phyloP scores from a whole-genome alignment of 2,329 filamentous ascomycete genomes.

The Pyrenochaeta sp. region DNA sequence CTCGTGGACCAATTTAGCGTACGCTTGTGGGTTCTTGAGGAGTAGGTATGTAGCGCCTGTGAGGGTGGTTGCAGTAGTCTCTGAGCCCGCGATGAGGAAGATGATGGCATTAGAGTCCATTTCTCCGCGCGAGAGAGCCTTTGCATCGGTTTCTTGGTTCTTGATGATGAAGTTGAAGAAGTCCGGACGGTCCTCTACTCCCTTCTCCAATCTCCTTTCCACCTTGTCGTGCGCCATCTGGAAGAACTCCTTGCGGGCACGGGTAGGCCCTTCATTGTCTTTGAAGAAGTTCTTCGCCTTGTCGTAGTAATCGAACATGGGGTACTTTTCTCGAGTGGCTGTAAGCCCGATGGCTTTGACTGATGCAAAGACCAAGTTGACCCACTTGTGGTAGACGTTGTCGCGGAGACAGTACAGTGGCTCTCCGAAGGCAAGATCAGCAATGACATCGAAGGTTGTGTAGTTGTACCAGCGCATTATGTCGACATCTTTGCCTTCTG shows the following conservation, averaged over 20 bases:
- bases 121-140: conserved; percentile 36
- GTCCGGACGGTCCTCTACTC: conserved; percentile 25
- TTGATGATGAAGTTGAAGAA: conserved; percentile 39
- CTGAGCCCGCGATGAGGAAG: conserved; percentile 54
- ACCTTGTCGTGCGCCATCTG: conserved; percentile 25
- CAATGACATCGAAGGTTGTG: conserved; percentile 40
- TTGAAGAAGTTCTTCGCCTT: conserved; percentile 16
- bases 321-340: conserved; percentile 25
- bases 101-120: conserved; percentile 46
- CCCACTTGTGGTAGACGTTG: conserved; percentile 39
- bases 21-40: conserved; percentile 27
- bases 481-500: conserved; percentile 22
- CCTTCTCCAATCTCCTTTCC: conserved; percentile 24
- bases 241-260: conserved; percentile 29
- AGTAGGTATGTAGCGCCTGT: conserved; percentile 55
- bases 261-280: conserved; percentile 7
- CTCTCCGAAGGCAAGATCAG: conserved; percentile 44
- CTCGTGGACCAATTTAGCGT: conserved; percentile 31
- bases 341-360: conserved; percentile 20
- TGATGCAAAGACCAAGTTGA: conserved; percentile 25
- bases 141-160: conserved; percentile 24
- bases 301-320: conserved; percentile 29
- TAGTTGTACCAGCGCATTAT: conserved; percentile 43
- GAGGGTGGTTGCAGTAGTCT: conserved; percentile 58
- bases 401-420: conserved; percentile 43